Conservation (phyloP, 352 stramenopile species). For the Pythium vanterpoolii region DNA sequence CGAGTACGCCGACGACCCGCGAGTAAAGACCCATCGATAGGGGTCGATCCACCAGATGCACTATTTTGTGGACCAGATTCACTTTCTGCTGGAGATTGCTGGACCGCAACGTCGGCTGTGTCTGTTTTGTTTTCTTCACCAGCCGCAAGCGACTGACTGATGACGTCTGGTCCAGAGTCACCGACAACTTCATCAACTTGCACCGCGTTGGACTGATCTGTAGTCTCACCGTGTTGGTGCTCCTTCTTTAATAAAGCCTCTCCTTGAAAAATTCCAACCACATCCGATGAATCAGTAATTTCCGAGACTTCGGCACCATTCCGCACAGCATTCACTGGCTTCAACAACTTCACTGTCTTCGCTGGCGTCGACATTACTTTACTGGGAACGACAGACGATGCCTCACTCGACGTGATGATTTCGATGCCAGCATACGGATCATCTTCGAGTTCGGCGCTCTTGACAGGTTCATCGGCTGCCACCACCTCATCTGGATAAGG, state of each 20-base stretch:
- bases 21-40: background rate
- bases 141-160: background rate
- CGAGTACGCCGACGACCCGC: conserved; percentile 9
- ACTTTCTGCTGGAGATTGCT: background rate
- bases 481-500: conserved; percentile 2
- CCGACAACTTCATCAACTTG: conserved; percentile 12
- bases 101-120: background rate
- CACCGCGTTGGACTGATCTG: background rate
- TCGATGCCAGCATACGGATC: conserved; percentile 13
- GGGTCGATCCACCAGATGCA: conserved; percentile 1
- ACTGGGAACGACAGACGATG: background rate
- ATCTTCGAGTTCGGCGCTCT: background rate
- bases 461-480: background rate
- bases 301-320: background rate
- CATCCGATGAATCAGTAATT: background rate
- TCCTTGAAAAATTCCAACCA: background rate
- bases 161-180: conserved; percentile 3
- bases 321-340: background rate
- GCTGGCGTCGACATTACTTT: background rate
- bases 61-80: background rate
- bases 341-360: background rate
- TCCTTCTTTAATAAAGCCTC: background rate
- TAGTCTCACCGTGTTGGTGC: background rate
- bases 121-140: background rate
- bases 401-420: conserved; percentile 6